A percentile compares a stretch with the other conserved stretches of the same genome.
phyloP scores from a whole-genome alignment of 2,329 filamentous ascomycete genomes.

The Fusarium brevicatenulatum region DNA sequence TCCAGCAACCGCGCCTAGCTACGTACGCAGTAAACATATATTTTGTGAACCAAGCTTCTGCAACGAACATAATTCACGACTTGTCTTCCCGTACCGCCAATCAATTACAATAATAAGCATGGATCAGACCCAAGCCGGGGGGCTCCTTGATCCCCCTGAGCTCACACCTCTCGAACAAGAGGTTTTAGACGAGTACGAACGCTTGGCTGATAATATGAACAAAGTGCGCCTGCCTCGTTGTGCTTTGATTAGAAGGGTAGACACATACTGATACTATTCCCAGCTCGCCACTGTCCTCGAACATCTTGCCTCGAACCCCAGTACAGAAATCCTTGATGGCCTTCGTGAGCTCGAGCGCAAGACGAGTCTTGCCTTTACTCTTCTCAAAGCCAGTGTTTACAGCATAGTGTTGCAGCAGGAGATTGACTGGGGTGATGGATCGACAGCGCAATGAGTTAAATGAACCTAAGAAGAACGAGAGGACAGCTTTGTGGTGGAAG shows the following conservation, averaged over 20 bases:
- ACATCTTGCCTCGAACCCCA: conserved; percentile 74
- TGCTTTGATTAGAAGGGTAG: neutral
- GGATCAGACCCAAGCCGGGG: conserved; percentile 37
- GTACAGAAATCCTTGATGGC: conserved; percentile 85
- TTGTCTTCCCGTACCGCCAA: neutral
- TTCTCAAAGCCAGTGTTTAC: conserved; percentile 98
- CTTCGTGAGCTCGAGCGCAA: conserved; percentile 91
- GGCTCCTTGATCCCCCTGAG: conserved; percentile 60
- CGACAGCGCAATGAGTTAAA: conserved; percentile 45
- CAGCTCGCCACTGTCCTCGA: conserved; percentile 70
- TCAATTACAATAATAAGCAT: conserved; percentile 4
- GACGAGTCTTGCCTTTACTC: conserved; percentile 92
- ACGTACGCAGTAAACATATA: conserved; percentile 7
- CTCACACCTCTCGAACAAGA: conserved; percentile 89
- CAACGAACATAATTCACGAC: neutral
- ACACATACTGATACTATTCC: neutral
- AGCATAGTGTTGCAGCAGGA: conserved; percentile 98
- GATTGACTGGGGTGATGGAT: conserved; percentile 76
- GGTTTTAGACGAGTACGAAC: conserved; percentile 92
- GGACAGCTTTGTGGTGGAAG: neutral
- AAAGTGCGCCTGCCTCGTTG: conserved; percentile 64
- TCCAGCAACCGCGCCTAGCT: conserved; percentile 10
- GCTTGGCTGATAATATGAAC: conserved; percentile 89
- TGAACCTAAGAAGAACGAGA: neutral
- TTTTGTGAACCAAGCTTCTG: neutral